Conservation (phyloP, 1,284 basidiomycete species). For the Ceratobasidium sp. region DNA sequence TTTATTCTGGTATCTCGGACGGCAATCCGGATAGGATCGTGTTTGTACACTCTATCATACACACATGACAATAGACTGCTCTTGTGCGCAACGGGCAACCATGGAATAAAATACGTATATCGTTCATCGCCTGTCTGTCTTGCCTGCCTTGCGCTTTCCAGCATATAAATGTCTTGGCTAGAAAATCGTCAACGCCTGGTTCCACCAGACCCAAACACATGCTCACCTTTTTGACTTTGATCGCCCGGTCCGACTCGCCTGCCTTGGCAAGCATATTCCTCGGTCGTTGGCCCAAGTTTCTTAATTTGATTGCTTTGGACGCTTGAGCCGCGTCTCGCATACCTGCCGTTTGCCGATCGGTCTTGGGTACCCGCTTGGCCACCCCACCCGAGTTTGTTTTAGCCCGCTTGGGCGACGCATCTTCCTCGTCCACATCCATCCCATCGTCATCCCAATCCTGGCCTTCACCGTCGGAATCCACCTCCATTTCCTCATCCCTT, state of each 20-base stretch:
- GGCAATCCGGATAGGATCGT: neutral
- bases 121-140: slow-evolving; percentile 76
- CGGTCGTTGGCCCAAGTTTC: slow-evolving; percentile 82
- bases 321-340: slow-evolving; percentile 80
- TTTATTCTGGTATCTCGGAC: neutral
- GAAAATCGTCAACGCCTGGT: slow-evolving; percentile 37
- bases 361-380: slow-evolving; percentile 63
- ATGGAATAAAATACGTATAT: slow-evolving; percentile 15
- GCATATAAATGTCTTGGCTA: slow-evolving; percentile 86
- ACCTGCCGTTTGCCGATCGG: slow-evolving; percentile 80
- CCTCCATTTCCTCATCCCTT: slow-evolving; percentile 57
- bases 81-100: neutral
- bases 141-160: slow-evolving; percentile 88
- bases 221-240: slow-evolving; percentile 79
- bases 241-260: slow-evolving; percentile 85
- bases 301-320: slow-evolving; percentile 77
- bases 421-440: slow-evolving; percentile 53
- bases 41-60: neutral
- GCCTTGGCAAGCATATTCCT: slow-evolving; percentile 89
- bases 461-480: slow-evolving; percentile 62
- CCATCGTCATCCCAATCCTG: slow-evolving; percentile 44
- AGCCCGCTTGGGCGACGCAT: slow-evolving; percentile 61
- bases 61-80: slow-evolving; percentile 6
- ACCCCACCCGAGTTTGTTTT: slow-evolving; percentile 70
- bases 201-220: slow-evolving; percentile 40